Evolutionary conservation across 495 filamentous ascomycete genomes (phyloP).

Genomic region (Mycothermus thermophilus): DNA sequence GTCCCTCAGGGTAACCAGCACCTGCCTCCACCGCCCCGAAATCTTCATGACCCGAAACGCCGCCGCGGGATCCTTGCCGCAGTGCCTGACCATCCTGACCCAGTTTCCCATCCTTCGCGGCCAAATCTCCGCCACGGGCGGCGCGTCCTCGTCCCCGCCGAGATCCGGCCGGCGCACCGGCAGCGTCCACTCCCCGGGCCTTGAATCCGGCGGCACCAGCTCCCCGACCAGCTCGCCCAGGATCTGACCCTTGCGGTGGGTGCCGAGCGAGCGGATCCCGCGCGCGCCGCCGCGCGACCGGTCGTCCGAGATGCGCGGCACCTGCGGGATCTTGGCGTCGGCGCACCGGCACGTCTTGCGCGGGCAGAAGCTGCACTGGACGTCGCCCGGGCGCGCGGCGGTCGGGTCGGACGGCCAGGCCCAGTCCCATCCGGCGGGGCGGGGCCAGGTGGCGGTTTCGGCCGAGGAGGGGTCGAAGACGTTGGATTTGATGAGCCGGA

Average conservation of each 20-base stretch:
- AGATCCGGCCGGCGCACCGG: slow-evolving; percentile 15
- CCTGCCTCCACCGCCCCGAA: slow-evolving; percentile 13
- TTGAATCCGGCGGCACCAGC: slow-evolving; percentile 11
- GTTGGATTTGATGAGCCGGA: slow-evolving; percentile 9
- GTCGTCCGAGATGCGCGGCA: slow-evolving; percentile 14
- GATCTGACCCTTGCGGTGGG: slow-evolving; percentile 3
- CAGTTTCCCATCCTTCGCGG: slow-evolving; percentile 16
- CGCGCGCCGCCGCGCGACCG: slow-evolving; percentile 6
- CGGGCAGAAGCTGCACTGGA: slow-evolving; percentile 10
- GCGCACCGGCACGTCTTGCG: slow-evolving; percentile 10
- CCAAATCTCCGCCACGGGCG: slow-evolving; percentile 17
- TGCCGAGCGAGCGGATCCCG: slow-evolving; percentile 12
- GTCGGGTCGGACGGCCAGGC: slow-evolving; percentile 17
- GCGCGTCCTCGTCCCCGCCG: no score
- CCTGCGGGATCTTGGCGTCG: slow-evolving; percentile 3
- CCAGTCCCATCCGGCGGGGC: slow-evolving; percentile 11
- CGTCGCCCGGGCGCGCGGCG: slow-evolving; percentile 1
- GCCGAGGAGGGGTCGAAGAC: slow-evolving; percentile 7
- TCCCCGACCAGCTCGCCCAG: slow-evolving; percentile 20
- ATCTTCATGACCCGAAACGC: slow-evolving; percentile 13
- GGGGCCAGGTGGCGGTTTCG: slow-evolving; percentile 5
- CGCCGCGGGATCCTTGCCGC: slow-evolving; percentile 8
- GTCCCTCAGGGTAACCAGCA: slow-evolving; percentile 12
- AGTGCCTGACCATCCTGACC: slow-evolving; percentile 19
- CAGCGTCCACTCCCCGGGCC: slow-evolving; percentile 12